Evolutionary conservation across 768 basidiomycete species (phyloP), one percentile per base, ranked within the genome.

Genomic region (Termitomyces sp.): DNA sequence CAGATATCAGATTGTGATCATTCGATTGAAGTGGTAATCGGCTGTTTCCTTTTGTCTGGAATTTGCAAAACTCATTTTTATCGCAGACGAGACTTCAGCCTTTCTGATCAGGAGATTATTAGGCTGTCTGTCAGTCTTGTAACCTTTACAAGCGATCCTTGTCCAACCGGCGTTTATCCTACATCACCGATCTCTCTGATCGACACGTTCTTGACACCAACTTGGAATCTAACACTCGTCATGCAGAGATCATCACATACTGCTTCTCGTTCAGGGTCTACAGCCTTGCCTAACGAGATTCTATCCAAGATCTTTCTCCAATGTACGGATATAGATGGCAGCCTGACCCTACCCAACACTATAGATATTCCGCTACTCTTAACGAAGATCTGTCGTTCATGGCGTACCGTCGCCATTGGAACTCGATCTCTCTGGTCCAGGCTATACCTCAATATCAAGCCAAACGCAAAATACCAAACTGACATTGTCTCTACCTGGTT

Each of bases 231-330:
- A 40, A 29, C 47, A 38, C 47, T 33, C 32, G 49, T 40, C 45
- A 60, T 60, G 57, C 50, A 50, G 29, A 50, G 54, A 50, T 35
- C 13, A 40, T n/a, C 27, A 33, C 36, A 33, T 36, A 11, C 46
- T 44, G 53, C 58, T 50, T 58, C 50, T 54, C 29, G 46, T 45
- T 42, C 50, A 42, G 56, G 54, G 36, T 32, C 55, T 16, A 47
- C 40, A 51, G 31, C 40, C 12, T 52, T 76, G 41, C 75, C 75
- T 25, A 66, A 68, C 48, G 75, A 76, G 63, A 65, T 75, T 23
- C 58, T 76, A 22, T 76, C 75, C 22, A 71, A 73, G 56, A 73
- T 76, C 53, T 76, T 76, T 56, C 64, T 75, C n/a, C 66, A 72
- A 38, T 71, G 71, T 58, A 66, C 69, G 23, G 69, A 70, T 53